These are phyloP conservation scores for Plasmodium vivax DNA, from an alignment of 169 alveolate genomes.

Conservation along the genomic window DNA sequence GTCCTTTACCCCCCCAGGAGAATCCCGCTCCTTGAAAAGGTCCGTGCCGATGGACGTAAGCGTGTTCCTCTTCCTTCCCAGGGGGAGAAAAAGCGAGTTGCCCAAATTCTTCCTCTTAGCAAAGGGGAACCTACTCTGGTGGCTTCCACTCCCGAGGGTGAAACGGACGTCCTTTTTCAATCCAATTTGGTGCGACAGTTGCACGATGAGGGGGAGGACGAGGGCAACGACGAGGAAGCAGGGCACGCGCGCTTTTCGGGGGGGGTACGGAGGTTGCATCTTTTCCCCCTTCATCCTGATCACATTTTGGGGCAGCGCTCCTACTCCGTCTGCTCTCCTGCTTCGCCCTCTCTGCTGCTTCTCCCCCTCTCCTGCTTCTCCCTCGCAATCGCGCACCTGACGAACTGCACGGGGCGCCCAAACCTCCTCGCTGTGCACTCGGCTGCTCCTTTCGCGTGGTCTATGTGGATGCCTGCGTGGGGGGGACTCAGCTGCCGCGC, in stretches of 20 bases:
- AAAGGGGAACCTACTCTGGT: not conserved
- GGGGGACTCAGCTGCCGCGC: not conserved
- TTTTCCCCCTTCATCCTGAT: conserved; percentile 93
- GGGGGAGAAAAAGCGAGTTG: not conserved
- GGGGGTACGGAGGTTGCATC: conserved; percentile 87
- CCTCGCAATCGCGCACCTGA: not conserved
- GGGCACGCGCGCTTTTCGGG: conserved; percentile 4
- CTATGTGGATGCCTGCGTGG: not conserved
- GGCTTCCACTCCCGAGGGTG: not conserved
- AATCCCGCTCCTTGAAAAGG: not conserved
- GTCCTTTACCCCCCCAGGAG: not conserved
- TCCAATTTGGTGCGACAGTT: not conserved
- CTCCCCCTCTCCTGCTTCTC: not conserved
- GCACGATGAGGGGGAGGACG: not conserved
- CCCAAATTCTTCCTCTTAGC: not conserved
- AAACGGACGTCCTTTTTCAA: not conserved
- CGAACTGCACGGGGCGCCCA: not conserved
- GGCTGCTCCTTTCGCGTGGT: not conserved
- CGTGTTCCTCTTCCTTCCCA: conserved; percentile 5
- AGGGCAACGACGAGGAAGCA: not conserved
- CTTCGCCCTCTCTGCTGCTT: too few relatives aligned
- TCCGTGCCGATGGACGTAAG: not conserved
- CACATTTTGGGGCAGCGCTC: too few relatives aligned
- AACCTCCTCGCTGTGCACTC: not conserved
- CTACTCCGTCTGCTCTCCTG: too few relatives aligned